Evolutionary conservation across 2,329 filamentous ascomycete species (phyloP).

Genomic region (Botrytis squamosa): DNA sequence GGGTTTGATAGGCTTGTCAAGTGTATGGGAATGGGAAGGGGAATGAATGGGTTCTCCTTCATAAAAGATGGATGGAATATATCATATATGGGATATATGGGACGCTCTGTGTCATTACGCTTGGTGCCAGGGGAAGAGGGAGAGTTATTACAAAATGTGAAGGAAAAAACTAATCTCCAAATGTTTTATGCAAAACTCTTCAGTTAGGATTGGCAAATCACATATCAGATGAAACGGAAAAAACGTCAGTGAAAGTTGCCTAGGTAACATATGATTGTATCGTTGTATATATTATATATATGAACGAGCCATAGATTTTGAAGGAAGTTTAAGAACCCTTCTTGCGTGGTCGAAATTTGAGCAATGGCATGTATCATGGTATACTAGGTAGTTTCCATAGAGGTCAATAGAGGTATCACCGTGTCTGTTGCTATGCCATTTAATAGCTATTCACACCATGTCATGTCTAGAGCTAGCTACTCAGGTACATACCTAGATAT

Average conservation of each 20-base stretch:
- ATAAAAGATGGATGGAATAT: not conserved
- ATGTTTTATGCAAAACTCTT: not conserved
- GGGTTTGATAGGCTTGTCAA: not conserved
- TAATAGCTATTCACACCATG: not conserved
- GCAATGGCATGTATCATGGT: not conserved
- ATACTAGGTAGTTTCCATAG: not conserved
- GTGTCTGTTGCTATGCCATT: not conserved
- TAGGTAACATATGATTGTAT: not conserved
- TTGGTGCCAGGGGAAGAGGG: not conserved
- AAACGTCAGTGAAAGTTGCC: not conserved
- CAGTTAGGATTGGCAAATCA: conserved; percentile 1
- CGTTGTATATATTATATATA: not conserved
- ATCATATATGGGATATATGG: not conserved
- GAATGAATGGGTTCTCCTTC: not conserved
- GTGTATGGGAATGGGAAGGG: not conserved
- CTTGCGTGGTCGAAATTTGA: not conserved
- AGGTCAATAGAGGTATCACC: not conserved
- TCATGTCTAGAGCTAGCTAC: not conserved
- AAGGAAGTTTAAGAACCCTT: not conserved
- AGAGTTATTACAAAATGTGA: no score
- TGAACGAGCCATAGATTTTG: not conserved
- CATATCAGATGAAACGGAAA: not conserved
- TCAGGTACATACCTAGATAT: not conserved
- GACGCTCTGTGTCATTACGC: not conserved
- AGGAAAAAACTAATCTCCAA: not conserved